A percentile compares a stretch with the other conserved stretches of the same genome.
Evolutionary conservation across 106 monocot genomes (phyloP).

Genomic region (Hemerocallis citrina): DNA sequence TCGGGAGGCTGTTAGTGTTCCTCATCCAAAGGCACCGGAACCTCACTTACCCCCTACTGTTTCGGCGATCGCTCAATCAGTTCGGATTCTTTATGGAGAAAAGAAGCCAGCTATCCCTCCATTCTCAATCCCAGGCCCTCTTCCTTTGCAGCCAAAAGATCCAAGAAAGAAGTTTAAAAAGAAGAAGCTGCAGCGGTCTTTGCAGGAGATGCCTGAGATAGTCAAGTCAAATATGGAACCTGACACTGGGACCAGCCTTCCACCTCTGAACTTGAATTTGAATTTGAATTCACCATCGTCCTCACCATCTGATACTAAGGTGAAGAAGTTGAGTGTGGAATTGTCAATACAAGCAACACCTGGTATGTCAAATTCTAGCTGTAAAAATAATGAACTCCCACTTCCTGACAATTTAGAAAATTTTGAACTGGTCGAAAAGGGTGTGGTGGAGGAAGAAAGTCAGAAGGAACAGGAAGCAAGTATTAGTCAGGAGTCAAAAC

Average conservation of each 20-base stretch:
- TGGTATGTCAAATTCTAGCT: conserved; percentile 8
- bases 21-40: conserved; percentile 19
- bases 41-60: conserved; percentile 48
- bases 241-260: conserved; percentile 10
- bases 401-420: conserved; percentile 3
- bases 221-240: background rate
- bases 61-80: conserved; percentile 60
- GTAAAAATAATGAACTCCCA: conserved; percentile 7
- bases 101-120: conserved; percentile 53
- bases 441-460: conserved; percentile 7
- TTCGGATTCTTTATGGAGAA: conserved; percentile 55
- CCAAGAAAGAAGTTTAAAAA: conserved; percentile 50
- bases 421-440: conserved; percentile 4
- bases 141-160: conserved; percentile 49
- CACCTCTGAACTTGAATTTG: conserved; percentile 40
- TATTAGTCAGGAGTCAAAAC: conserved; percentile 6
- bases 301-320: conserved; percentile 2
- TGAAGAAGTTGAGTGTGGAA: background rate
- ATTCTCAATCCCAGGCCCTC: conserved; percentile 42
- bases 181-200: conserved; percentile 16
- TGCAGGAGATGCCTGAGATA: background rate
- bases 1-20: conserved; percentile 51
- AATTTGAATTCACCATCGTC: conserved; percentile 30
- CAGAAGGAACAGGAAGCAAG: conserved; percentile 12
- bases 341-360: conserved; percentile 7